Conservation (phyloP, 148 eudicot genomes). For the Polygonum aviculare region DNA sequence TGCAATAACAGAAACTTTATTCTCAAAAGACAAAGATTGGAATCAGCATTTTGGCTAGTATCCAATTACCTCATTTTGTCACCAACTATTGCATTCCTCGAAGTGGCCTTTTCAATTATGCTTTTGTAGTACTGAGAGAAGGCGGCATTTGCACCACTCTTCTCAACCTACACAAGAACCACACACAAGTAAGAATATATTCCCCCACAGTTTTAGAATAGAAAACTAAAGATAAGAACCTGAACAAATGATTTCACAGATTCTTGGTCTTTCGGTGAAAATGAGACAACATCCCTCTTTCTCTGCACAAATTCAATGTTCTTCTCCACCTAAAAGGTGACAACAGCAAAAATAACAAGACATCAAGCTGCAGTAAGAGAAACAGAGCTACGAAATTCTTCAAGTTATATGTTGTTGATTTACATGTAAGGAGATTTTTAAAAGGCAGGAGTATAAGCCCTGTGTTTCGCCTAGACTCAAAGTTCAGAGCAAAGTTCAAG, state of each 20-base stretch:
- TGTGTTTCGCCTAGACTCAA: not conserved
- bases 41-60: no score
- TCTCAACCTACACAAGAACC: slow-evolving; percentile 50
- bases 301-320: slow-evolving; percentile 79
- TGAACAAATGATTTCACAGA: slow-evolving; percentile 73
- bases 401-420: not conserved
- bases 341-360: not conserved
- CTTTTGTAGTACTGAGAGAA: slow-evolving; percentile 80
- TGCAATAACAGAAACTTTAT: no score
- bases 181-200: not conserved
- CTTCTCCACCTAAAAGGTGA: slow-evolving; percentile 57
- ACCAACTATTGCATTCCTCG: slow-evolving; percentile 27
- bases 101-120: slow-evolving; percentile 54
- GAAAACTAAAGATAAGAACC: slow-evolving; percentile 30
- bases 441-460: not conserved
- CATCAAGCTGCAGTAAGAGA: not conserved
- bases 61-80: slow-evolving; percentile 3
- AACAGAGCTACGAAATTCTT: not conserved
- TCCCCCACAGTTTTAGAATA: not conserved
- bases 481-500: not conserved
- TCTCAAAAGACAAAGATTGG: no score
- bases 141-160: slow-evolving; percentile 37
- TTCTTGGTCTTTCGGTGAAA: slow-evolving; percentile 71
- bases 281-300: slow-evolving; percentile 77
- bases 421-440: not conserved